Evolutionary conservation across 208 protist genomes (phyloP), one percentile per base, ranked within the genome.

Genomic region (Porcisia deanei): DNA sequence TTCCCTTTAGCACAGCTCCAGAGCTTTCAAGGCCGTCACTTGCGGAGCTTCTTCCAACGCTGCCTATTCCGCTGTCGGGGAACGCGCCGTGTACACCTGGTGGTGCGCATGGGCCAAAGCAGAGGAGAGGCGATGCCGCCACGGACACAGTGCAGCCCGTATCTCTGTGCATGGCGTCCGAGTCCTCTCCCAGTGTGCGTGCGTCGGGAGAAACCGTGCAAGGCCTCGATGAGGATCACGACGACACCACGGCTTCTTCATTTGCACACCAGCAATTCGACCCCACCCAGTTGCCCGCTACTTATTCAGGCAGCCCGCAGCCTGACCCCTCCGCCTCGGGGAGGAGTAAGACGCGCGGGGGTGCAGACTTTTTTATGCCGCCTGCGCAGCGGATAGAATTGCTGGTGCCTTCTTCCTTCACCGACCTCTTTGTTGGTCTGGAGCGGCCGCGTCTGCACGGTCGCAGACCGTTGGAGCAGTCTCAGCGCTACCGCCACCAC

Each of bases 341-440:
- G 16, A 72, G 30, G 25, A 30, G 39, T 34, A 72, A 10, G 57
- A 65, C 14, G 52, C 37, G 9, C 22, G 43, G 6, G 2, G 1
- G 22, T 41, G 30, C 14, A 4, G 71, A 57, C 58, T 47, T 52
- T 12, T 5, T 25, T 49, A n/a, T 25, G 37, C 43, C 57, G 58
- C 43, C 52, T 7, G 41, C 54, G 25, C 73, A 76, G 39, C 52
- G 10, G 25, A 14, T 57, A n/a, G 49, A n/a, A 25, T 41, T 71
- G 16, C 53, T 34, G 12, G 73, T 41, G 1, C 2, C 47, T 45
- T 53, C 66, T 34, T 69, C 57, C n/a, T 74, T 82, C 52, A 74
- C 78, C 3, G 72, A 82, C 30, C 69, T 82, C 10, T 82, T 77
- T 41, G 78, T 82, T 1, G 78, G 78, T 5, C 63, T 82, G 41